Evolutionary conservation across 2,329 filamentous ascomycete genomes (phyloP).

Genomic region (Sordariomycetes sp.): DNA sequence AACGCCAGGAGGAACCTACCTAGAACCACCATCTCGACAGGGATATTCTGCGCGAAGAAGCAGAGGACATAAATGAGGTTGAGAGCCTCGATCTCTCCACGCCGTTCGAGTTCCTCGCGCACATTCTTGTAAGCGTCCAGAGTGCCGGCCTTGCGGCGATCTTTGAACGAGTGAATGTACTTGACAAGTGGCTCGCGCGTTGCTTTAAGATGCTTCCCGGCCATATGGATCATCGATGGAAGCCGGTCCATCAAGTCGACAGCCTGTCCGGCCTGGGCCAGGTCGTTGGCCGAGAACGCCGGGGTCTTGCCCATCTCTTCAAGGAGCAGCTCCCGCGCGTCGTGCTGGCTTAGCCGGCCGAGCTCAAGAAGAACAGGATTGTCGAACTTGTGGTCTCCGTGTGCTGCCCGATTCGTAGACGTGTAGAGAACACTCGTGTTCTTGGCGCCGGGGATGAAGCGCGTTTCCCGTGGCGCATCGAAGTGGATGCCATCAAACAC

Average conservation of each 20-base stretch:
- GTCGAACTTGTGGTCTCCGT: conserved; percentile 45
- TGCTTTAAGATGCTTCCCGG: conserved; percentile 49
- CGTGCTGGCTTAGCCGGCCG: conserved; percentile 38
- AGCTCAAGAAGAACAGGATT: conserved; percentile 48
- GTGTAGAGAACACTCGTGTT: conserved; percentile 59
- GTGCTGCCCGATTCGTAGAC: conserved; percentile 47
- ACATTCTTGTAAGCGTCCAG: conserved; percentile 36
- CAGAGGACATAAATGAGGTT: conserved; percentile 55
- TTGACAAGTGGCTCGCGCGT: conserved; percentile 50
- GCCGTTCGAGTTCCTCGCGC: conserved; percentile 33
- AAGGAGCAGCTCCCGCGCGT: conserved; percentile 51
- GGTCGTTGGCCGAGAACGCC: conserved; percentile 42
- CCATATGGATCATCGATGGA: conserved; percentile 57
- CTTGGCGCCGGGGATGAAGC: conserved; percentile 53
- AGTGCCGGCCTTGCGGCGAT: conserved; percentile 40
- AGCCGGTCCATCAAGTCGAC: conserved; percentile 54
- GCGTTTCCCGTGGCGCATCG: conserved; percentile 41
- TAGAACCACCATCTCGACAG: conserved; percentile 53
- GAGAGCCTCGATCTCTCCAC: conserved; percentile 40
- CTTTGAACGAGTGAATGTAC: conserved; percentile 47
- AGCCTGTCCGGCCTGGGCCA: conserved; percentile 46
- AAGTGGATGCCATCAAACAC: conserved; percentile 59
- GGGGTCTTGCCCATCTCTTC: conserved; percentile 49
- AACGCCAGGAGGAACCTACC: conserved; percentile 19
- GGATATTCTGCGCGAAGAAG: conserved; percentile 55